A percentile compares a stretch with the other conserved stretches of the same genome.
These are phyloP conservation scores for Fraxinus anomala DNA, from an alignment of 257 asterid species.

Conservation along the genomic window DNA sequence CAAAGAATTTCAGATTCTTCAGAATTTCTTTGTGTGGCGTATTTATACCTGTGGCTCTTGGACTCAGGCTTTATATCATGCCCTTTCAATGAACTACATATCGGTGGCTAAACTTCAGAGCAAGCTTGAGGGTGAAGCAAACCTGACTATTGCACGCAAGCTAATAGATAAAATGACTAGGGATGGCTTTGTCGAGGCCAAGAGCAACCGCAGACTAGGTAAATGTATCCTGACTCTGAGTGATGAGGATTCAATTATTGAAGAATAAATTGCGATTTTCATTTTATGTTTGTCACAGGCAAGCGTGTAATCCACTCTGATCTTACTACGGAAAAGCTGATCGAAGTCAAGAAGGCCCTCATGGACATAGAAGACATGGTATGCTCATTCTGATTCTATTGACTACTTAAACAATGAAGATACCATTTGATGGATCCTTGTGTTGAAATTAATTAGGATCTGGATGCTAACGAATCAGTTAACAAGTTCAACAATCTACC, in stretches of 20 bases:
- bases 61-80: constrained; percentile 77
- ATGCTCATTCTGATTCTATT: constrained; percentile 13
- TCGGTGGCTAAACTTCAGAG: constrained; percentile 68
- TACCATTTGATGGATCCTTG: constrained; percentile 22
- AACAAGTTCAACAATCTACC: constrained; percentile 44
- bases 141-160: constrained; percentile 58
- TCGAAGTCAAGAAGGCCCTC: constrained; percentile 63
- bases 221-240: constrained; percentile 5
- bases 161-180: constrained; percentile 81
- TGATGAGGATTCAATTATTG: constrained; percentile 6
- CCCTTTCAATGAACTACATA: constrained; percentile 82
- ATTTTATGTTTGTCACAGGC: constrained; percentile 46
- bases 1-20: not conserved
- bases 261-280: constrained; percentile 9
- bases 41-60: constrained; percentile 15
- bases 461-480: constrained; percentile 46
- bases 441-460: constrained; percentile 46
- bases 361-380: constrained; percentile 63
- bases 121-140: constrained; percentile 78
- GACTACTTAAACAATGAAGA: constrained; percentile 5
- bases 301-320: constrained; percentile 93
- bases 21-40: not conserved
- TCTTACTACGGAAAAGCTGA: constrained; percentile 62
- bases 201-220: constrained; percentile 81
- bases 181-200: constrained; percentile 81